Conservation (phyloP, 345 rosid genomes). For the Lepidium didymum region DNA sequence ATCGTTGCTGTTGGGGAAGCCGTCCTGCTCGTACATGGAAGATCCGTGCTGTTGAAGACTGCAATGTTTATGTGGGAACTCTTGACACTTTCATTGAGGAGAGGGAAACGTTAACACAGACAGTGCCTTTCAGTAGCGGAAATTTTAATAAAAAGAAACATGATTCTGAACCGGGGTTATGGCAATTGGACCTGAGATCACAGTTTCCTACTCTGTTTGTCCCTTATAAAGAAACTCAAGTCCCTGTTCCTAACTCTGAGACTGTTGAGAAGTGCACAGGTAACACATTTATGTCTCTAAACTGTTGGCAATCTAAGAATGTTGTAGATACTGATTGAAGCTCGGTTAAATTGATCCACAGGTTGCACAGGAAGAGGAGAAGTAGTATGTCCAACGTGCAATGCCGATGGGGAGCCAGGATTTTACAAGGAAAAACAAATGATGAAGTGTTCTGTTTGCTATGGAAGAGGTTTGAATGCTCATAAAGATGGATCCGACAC, state of each 20-base stretch:
- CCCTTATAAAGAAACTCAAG: conserved; percentile 52
- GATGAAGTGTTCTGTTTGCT: conserved; percentile 55
- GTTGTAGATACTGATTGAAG: conserved; percentile 2
- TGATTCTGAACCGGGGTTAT: conserved; percentile 51
- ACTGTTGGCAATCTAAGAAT: neutral
- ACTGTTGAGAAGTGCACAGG: conserved; percentile 71
- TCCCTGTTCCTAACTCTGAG: conserved; percentile 65
- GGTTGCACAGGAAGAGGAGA: conserved; percentile 78
- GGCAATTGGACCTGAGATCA: conserved; percentile 76
- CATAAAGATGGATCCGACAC: conserved; percentile 95
- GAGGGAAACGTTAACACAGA: conserved; percentile 65
- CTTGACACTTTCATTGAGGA: conserved; percentile 88
- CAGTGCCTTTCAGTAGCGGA: conserved; percentile 53
- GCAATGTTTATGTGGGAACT: conserved; percentile 92
- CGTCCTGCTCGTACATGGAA: conserved; percentile 96
- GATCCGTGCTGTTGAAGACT: conserved; percentile 80
- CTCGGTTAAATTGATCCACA: conserved; percentile 21
- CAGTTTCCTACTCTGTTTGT: conserved; percentile 77
- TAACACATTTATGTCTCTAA: conserved; percentile 4
- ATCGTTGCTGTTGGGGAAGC: conserved; percentile 98
- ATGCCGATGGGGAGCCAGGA: conserved; percentile 74
- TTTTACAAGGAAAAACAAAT: conserved; percentile 68
- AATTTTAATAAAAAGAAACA: conserved; percentile 44
- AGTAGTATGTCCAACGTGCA: conserved; percentile 56
- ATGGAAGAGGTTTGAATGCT: conserved; percentile 92